Conservation (phyloP, 73 alveolate genomes). For the Symbiodinium natans region DNA sequence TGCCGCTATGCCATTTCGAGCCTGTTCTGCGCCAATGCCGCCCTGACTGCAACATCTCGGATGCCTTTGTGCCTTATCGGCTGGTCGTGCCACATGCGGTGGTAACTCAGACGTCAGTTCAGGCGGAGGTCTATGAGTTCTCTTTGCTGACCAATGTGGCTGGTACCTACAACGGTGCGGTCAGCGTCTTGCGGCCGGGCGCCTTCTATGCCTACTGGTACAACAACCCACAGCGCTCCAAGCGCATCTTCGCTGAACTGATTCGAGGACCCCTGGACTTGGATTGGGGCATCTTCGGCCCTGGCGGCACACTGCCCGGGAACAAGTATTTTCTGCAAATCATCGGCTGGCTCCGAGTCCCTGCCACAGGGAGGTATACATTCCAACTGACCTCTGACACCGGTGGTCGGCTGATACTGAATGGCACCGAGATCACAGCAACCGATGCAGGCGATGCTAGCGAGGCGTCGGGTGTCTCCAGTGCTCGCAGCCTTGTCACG, state of each 20-base stretch:
- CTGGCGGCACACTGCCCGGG: constrained; percentile 72
- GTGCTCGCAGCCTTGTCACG: constrained; percentile 13
- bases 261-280: constrained; percentile 67
- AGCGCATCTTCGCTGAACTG: constrained; percentile 81
- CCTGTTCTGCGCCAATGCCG: background rate
- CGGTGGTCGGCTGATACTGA: constrained; percentile 81
- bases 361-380: constrained; percentile 30
- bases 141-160: constrained; percentile 18
- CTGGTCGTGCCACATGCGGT: constrained; percentile 23
- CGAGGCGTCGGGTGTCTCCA: background rate
- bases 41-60: background rate
- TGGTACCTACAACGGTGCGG: constrained; percentile 45
- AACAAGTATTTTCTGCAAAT: constrained; percentile 64
- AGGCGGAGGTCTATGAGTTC: constrained; percentile 84
- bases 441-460: background rate
- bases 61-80: background rate
- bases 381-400: constrained; percentile 71
- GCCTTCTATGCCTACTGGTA: constrained; percentile 73
- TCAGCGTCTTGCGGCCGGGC: constrained; percentile 73
- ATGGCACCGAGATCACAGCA: constrained; percentile 73
- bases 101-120: constrained; percentile 15
- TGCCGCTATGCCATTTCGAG: constrained; percentile 9
- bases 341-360: constrained; percentile 76
- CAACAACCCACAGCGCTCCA: constrained; percentile 74
- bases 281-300: constrained; percentile 82